A percentile compares a stretch with the other conserved stretches of the same genome.
Conservation (phyloP, 169 alveolate species). For the Cryptosporidium ubiquitum region DNA sequence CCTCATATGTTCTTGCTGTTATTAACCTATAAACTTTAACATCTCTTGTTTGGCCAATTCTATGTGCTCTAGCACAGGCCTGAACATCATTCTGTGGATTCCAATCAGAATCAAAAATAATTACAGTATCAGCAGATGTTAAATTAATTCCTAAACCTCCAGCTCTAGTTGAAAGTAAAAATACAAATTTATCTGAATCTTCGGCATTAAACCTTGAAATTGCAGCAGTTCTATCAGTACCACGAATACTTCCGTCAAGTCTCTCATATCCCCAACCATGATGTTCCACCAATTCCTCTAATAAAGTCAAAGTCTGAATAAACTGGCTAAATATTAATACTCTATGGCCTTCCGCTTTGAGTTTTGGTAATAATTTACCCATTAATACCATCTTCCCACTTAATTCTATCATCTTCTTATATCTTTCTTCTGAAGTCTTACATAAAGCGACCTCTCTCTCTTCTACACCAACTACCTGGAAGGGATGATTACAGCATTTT, state of each 20-base stretch:
- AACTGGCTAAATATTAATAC: conserved; percentile 90
- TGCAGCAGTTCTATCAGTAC: conserved; percentile 84
- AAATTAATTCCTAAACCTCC: conserved; percentile 95
- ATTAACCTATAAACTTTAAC: conserved; percentile 92
- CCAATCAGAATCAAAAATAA: conserved; percentile 95
- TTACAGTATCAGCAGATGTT: conserved; percentile 93
- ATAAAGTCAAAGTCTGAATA: conserved; percentile 87
- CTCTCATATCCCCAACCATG: conserved; percentile 85
- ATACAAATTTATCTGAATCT: conserved; percentile 84
- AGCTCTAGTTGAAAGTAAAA: conserved; percentile 92
- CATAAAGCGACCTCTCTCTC: conserved; percentile 73
- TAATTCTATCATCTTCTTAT: conserved; percentile 82
- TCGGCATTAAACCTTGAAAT: conserved; percentile 86
- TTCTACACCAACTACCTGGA: conserved; percentile 91
- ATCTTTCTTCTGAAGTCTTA: conserved; percentile 72
- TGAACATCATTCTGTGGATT: conserved; percentile 93
- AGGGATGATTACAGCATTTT: conserved; percentile 95
- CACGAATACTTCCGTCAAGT: conserved; percentile 90
- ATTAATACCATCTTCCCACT: conserved; percentile 87
- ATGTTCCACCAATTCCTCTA: conserved; percentile 86
- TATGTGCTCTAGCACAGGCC: conserved; percentile 95
- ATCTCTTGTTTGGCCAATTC: conserved; percentile 92
- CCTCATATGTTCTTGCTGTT: conserved; percentile 92
- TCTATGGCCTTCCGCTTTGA: conserved; percentile 86
- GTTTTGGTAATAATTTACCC: conserved; percentile 84